Base-by-base conservation (phyloP, 1,284 basidiomycete species). In the Sphaerobolus stellatus region DNA sequence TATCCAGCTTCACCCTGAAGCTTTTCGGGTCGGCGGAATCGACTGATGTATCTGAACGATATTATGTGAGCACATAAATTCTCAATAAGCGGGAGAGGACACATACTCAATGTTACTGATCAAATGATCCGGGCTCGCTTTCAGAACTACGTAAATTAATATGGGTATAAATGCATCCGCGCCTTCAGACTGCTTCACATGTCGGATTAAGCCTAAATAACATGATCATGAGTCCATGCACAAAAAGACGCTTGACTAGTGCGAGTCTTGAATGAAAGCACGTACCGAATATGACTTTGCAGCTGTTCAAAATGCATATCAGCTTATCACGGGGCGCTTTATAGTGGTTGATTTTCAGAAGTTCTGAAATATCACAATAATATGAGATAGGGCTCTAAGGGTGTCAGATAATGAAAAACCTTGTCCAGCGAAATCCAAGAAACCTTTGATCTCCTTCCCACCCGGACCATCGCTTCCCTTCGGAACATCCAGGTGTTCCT, bases 221-320 rank as follows among this genome's bases (percentile, higher is more conserved):
- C 36, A 18, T 5, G 33, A 24, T 43, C 13, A 27, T 24, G 11
- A 20, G 20, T 18, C 13, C 4, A 13, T 22, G 28, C 14, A 2
- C 22, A 20, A 14, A 4, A 43, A 11, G 11, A 43, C 11, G 28
- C n/a, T n/a, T n/a, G n/a, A n/a, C n/a, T n/a, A n/a, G n/a, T n/a
- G n/a, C n/a, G n/a, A n/a, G n/a, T n/a, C n/a, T n/a, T n/a, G n/a
- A 16, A 20, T 24, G 31, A 56, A 43, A 54, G 18, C 56, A 67
- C 86, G 60, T 63, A 93, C 96, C 96, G 69, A 98, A 99, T 66
- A 99, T 98, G 72, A 99, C 94, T 77, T 99, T 99, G 84, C 95
- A 99, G 73, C 87, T 92, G 67, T 99, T 99, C 47, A 99, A 76
- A 46, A 99, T 90, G 73, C 97, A 99, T 58, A 99, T 99, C 58